Evolutionary conservation across 1,139 yeast genomes (phyloP), one percentile per base, ranked within the genome.

Genomic region (Yamadazyma spencermartinsiae): DNA sequence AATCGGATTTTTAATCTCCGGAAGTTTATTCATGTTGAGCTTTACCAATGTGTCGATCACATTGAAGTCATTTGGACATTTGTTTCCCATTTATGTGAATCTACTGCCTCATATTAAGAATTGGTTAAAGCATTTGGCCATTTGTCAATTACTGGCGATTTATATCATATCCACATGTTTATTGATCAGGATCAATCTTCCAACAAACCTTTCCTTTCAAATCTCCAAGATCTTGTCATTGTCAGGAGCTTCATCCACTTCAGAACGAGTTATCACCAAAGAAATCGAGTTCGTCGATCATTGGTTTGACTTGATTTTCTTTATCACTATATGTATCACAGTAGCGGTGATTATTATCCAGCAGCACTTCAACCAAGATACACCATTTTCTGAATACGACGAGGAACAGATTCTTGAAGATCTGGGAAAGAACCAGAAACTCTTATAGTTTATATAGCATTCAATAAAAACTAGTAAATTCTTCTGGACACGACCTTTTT

Each of bases 81-180:
- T 64, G 29, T 54, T 69, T 28, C 73, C 74, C 0, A 46, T 60
- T 1, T 47, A 31, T 3, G 33, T 39, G 2, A 39, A 40, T 18
- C 27, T 48, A 13, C 52, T 67, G n/a, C 42, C 51, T 16, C 37
- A 36, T 8, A 54, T 60, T 21, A 63, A 62, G 43, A 60, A 51
- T 36, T 66, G 72, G 71, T 48, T 70, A 35, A 64, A 65, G 40
- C 71, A 68, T 47, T 61, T 87, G 24, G 58, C 86, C 2, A 72
- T 85, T 4, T 77, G 86, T 9, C 86, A 88, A 60, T 64, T 88
- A 10, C 64, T 84, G 14, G 96, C 96, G 0, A 74, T 86, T 3
- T 89, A 89, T 54, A 82, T 85, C 2, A 71, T 89, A 23, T 84
- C 96, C 0, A 86, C 96, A 0, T 82, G 92, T 2, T 65, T 89